A percentile compares a stretch with the other conserved stretches of the same genome.
phyloP scores from a whole-genome alignment of 306 rosid genomes.

The Citrullus colocynthis region DNA sequence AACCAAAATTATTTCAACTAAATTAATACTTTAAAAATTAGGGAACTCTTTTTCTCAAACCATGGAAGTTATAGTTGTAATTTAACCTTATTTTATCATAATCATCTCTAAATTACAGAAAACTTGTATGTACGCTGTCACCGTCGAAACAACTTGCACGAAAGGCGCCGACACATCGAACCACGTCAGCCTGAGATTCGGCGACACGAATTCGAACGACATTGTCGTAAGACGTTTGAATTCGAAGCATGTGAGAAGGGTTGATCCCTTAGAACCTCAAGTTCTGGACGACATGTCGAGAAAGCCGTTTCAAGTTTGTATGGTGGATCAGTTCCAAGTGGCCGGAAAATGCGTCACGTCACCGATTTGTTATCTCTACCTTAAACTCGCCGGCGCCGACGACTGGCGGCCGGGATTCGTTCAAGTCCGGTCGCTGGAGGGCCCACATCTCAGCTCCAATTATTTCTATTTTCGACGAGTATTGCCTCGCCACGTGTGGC shows the following conservation, averaged over 20 bases:
- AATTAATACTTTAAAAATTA: too few relatives aligned
- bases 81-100: not conserved
- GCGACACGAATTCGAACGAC: slow-evolving; percentile 54
- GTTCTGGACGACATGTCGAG: slow-evolving; percentile 52
- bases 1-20: too few relatives aligned
- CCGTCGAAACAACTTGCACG: slow-evolving; percentile 62
- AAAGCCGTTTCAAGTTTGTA: slow-evolving; percentile 72
- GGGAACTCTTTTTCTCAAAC: too few relatives aligned
- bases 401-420: slow-evolving; percentile 79
- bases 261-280: slow-evolving; percentile 43
- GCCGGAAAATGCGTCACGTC: slow-evolving; percentile 46
- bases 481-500: slow-evolving; percentile 67
- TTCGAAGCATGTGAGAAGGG: slow-evolving; percentile 37
- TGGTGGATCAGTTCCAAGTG: slow-evolving; percentile 55
- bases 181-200: slow-evolving; percentile 59
- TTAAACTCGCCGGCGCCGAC: slow-evolving; percentile 48
- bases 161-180: slow-evolving; percentile 67
- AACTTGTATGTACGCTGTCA: slow-evolving; percentile 50
- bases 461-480: slow-evolving; percentile 46
- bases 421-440: slow-evolving; percentile 29
- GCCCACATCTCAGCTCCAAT: slow-evolving; percentile 37
- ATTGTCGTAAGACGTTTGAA: slow-evolving; percentile 46
- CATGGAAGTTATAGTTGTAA: too few relatives aligned
- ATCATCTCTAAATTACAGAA: slow-evolving; percentile 13
- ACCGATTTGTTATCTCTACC: slow-evolving; percentile 57